Percentiles rank a stretch among this genome's conserved stretches.
These are phyloP conservation scores for Metarhizium robertsii DNA, from an alignment of 2,329 filamentous ascomycete genomes.

Conservation along the genomic window DNA sequence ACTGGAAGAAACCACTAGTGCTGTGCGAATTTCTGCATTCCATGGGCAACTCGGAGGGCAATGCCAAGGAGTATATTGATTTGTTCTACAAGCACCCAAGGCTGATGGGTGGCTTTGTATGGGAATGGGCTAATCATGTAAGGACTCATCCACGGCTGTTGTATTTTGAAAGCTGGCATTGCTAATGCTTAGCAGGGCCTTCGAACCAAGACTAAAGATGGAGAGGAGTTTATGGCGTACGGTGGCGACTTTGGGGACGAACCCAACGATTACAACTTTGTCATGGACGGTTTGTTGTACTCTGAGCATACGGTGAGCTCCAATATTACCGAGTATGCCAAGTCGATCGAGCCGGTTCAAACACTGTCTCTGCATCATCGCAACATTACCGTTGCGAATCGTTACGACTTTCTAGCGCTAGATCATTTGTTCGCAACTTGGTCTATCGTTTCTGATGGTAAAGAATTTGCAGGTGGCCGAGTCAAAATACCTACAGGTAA, in stretches of 20 bases:
- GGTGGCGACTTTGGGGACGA: slow-evolving; percentile 54
- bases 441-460: slow-evolving; percentile 30
- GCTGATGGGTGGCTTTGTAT: slow-evolving; percentile 54
- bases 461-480: slow-evolving; percentile 21
- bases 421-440: slow-evolving; percentile 39
- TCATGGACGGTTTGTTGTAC: slow-evolving; percentile 42
- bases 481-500: slow-evolving; percentile 32
- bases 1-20: slow-evolving; percentile 47
- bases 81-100: slow-evolving; percentile 45
- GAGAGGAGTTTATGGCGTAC: slow-evolving; percentile 43
- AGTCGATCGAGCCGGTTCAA: slow-evolving; percentile 50
- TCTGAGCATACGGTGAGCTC: slow-evolving; percentile 41
- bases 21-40: slow-evolving; percentile 49
- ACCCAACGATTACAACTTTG: slow-evolving; percentile 50
- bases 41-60: slow-evolving; percentile 66
- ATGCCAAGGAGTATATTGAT: slow-evolving; percentile 57
- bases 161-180: neutral
- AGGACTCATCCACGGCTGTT: neutral
- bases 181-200: slow-evolving; percentile 20
- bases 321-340: slow-evolving; percentile 45
- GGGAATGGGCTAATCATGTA: slow-evolving; percentile 54
- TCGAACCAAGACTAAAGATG: slow-evolving; percentile 30
- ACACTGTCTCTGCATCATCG: slow-evolving; percentile 33
- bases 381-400: slow-evolving; percentile 38
- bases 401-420: slow-evolving; percentile 44